phyloP scores from a whole-genome alignment of 1,284 basidiomycete genomes.

The Melampsora americana region DNA sequence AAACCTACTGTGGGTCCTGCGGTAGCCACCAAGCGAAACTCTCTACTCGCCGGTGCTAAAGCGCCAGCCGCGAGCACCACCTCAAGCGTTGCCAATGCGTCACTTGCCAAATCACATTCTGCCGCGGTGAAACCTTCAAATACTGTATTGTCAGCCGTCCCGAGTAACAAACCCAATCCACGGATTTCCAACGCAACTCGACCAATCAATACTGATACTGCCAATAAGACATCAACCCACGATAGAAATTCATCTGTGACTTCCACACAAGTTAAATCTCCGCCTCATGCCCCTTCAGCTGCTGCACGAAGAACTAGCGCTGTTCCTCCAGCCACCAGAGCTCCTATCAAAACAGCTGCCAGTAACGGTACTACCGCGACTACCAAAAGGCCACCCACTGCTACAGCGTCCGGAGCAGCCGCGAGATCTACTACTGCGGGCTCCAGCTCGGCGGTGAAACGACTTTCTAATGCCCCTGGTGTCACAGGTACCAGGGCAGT shows the following conservation, averaged over 20 bases:
- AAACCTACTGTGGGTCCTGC: neutral
- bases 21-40: neutral
- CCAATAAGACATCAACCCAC: neutral
- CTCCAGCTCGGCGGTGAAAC: constrained; percentile 3
- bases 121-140: neutral
- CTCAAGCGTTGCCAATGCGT: neutral
- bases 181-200: neutral
- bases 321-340: neutral
- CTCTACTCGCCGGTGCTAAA: neutral
- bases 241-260: neutral
- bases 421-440: constrained; percentile 7
- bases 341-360: constrained; percentile 18
- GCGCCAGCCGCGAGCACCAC: neutral
- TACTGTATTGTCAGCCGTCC: neutral
- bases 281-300: constrained; percentile 3
- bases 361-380: constrained; percentile 6
- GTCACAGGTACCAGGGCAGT: constrained; percentile 9
- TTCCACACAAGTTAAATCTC: constrained; percentile 1
- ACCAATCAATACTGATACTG: neutral
- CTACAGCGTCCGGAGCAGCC: constrained; percentile 9
- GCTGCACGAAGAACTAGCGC: constrained; percentile 18
- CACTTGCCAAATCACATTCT: neutral
- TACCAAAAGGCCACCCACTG: constrained; percentile 1
- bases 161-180: constrained; percentile 10
- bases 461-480: constrained; percentile 23